phyloP scores from a whole-genome alignment of 257 asterid species.

The Striga asiatica region DNA sequence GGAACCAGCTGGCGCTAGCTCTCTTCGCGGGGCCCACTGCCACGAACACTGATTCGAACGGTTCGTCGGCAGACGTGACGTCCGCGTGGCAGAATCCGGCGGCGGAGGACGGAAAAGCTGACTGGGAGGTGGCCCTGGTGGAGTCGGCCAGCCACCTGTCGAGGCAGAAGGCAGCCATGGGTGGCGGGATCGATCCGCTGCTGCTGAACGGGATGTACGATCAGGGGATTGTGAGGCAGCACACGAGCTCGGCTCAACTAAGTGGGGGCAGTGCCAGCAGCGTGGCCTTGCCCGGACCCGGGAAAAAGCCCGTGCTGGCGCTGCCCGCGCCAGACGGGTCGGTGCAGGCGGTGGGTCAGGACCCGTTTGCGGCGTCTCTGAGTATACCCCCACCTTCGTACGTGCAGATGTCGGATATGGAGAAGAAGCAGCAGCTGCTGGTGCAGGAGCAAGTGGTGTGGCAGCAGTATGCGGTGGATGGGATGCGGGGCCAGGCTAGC shows the following conservation, averaged over 20 bases:
- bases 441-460: constrained; percentile 73
- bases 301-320: constrained; percentile 54
- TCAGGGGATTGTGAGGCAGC: constrained; percentile 71
- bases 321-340: constrained; percentile 84
- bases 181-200: constrained; percentile 70
- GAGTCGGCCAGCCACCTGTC: constrained; percentile 68
- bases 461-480: constrained; percentile 65
- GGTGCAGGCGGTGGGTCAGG: constrained; percentile 48
- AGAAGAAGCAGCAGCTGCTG: constrained; percentile 63
- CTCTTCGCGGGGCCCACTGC: constrained; percentile 57
- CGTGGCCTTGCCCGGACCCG: constrained; percentile 62
- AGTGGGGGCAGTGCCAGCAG: constrained; percentile 74
- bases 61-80: constrained; percentile 37
- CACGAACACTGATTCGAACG: constrained; percentile 61
- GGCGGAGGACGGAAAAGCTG: constrained; percentile 68
- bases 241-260: constrained; percentile 34
- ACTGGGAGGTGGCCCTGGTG: constrained; percentile 79
- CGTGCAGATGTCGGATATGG: constrained; percentile 84
- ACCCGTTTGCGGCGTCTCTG: constrained; percentile 75
- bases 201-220: constrained; percentile 77
- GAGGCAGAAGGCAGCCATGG: constrained; percentile 59
- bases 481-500: constrained; percentile 75
- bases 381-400: constrained; percentile 63
- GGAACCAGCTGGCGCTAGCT: constrained; percentile 64
- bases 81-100: constrained; percentile 95